Evolutionary conservation across 2,329 filamentous ascomycete species (phyloP), one percentile per base, ranked within the genome.

Genomic region (Neobulgaria alba): DNA sequence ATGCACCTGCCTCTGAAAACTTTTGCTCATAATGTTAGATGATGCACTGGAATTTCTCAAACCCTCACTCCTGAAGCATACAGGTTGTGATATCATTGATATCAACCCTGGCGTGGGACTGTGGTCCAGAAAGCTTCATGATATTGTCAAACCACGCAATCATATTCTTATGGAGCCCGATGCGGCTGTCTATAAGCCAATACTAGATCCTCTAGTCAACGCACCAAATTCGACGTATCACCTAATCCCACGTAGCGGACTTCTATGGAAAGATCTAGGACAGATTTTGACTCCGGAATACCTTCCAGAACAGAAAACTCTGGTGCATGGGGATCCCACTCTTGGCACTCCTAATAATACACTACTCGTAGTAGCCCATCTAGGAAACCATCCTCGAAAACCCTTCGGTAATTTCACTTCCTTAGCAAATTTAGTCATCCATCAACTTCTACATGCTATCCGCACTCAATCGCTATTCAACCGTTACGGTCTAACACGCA

Each of bases 141-240:
- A 85, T 0, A 65, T 73, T 33, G 68, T 98, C 5, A 66, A 86
- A 54, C 90, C 90, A 3, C 79, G 87, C 42, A 79, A 76, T 4
- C 92, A 98, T 65, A 66, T 95, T 33, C 68, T 98, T 31, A 71
- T 95, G 62, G 89, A 96, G 56, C 78, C 80, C 2, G 74, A 85
- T 23, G 60, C 63, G 2, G 62, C 67, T 0, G 54, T 72, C 3
- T 90, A 84, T 58, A 48, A 63, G 1, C 66, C 74, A 0, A 77
- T 81, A 45, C 73, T 95, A 17, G 54, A 72, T 14, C 67, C 74
- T 0, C 65, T 88, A 2, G 59, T 75, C 5, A 54, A 69, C 1
- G 64, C 64, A 4, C 67, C 69, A 38, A 67, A 68, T 3, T 62
- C 66, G 4, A 61, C 54, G 36, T 71, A 67, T 46, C 62, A 64